Conservation (phyloP, 2,329 filamentous ascomycete genomes). For the Fusarium verrucosum region DNA sequence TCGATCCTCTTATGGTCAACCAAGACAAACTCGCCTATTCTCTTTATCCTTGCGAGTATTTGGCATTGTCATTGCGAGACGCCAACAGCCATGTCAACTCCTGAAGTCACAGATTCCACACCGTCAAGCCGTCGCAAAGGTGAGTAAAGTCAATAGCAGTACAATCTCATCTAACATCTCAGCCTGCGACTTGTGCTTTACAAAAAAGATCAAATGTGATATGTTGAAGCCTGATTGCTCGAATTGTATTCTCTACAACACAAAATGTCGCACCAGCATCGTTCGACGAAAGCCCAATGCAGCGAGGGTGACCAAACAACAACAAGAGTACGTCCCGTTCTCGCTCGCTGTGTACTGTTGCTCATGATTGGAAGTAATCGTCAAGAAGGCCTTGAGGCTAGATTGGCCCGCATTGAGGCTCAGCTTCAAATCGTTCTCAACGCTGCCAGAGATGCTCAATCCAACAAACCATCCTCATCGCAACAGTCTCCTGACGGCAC, state of each 20-base stretch:
- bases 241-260: conserved; percentile 55
- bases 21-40: too few relatives aligned
- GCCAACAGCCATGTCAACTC: background rate
- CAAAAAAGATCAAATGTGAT: conserved; percentile 59
- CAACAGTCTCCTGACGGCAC: conserved; percentile 8
- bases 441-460: conserved; percentile 27
- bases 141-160: background rate
- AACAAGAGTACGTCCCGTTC: conserved; percentile 22
- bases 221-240: conserved; percentile 56
- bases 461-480: background rate
- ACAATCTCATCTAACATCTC: background rate
- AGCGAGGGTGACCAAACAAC: conserved; percentile 14
- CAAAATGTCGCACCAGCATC: conserved; percentile 48
- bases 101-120: conserved; percentile 25
- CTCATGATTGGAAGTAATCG: conserved; percentile 4
- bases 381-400: conserved; percentile 34
- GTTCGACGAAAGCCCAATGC: conserved; percentile 42
- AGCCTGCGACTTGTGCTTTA: conserved; percentile 57
- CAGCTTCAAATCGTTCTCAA: conserved; percentile 48
- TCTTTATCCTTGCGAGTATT: accelerated
- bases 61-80: accelerated
- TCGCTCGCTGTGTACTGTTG: background rate
- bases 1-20: background rate
- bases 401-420: conserved; percentile 46
- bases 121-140: conserved; percentile 40